phyloP scores from a whole-genome alignment of 192 early-diverging fungal species.

The Fimicolochytrium jonesii region DNA sequence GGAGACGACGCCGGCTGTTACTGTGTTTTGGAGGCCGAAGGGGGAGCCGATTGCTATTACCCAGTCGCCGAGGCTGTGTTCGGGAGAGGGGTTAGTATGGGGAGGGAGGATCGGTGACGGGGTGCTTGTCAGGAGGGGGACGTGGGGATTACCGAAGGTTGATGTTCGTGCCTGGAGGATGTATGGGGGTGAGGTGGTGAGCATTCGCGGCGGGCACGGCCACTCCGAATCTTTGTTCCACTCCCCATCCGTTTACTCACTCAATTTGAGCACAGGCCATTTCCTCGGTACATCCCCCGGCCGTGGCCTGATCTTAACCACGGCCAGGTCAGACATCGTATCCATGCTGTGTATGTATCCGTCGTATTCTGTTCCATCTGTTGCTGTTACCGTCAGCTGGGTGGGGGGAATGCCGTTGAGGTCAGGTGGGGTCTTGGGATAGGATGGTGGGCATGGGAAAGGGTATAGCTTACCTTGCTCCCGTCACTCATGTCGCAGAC shows the following conservation, averaged over 20 bases:
- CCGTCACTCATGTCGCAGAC: conserved; percentile 26
- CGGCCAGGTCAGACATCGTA: conserved; percentile 40
- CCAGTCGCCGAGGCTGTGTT: conserved; percentile 44
- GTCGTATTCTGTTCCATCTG: conserved; percentile 32
- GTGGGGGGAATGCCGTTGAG: not conserved
- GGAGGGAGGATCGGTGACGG: too few species aligned
- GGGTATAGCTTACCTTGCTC: conserved; percentile 8
- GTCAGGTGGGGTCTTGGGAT: not conserved
- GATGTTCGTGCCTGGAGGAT: conserved; percentile 10
- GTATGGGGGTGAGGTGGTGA: too few species aligned
- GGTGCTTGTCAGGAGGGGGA: too few species aligned
- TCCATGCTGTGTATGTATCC: conserved; percentile 40
- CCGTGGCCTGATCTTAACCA: conserved; percentile 27
- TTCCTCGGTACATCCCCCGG: not conserved
- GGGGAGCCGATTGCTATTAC: conserved; percentile 48
- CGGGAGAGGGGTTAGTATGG: too few species aligned
- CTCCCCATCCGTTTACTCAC: too few species aligned
- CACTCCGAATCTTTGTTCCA: too few species aligned
- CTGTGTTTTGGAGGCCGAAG: conserved; percentile 47
- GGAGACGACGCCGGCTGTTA: conserved; percentile 47
- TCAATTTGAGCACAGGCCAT: conserved; percentile 17
- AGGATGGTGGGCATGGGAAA: not conserved
- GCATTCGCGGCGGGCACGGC: too few species aligned
- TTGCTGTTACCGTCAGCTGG: conserved; percentile 33
- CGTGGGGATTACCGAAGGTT: too few species aligned